These are phyloP conservation scores for Trypanosoma lewisi DNA, from an alignment of 208 protist species.

Conservation along the genomic window DNA sequence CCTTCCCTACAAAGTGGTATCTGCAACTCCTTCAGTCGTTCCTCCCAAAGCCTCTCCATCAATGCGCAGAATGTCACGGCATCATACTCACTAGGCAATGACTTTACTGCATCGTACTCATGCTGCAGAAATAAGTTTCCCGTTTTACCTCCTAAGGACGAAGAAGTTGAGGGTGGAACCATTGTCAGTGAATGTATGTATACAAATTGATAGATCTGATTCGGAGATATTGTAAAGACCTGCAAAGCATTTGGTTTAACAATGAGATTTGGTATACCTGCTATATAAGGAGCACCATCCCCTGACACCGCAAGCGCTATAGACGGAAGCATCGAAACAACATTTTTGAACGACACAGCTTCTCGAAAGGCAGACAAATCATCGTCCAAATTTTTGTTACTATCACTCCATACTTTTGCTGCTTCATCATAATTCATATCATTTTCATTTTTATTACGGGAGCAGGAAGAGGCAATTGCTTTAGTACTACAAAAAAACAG, in stretches of 20 bases:
- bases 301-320: conserved; percentile 31
- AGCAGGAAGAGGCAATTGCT: not conserved
- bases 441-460: not conserved
- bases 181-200: conserved; percentile 36
- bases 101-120: conserved; percentile 27
- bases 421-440: not conserved
- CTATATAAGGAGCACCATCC: conserved; percentile 17
- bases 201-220: conserved; percentile 60
- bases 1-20: conserved; percentile 14
- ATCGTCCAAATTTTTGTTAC: conserved; percentile 5
- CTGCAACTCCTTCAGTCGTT: conserved; percentile 4
- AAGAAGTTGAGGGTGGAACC: conserved; percentile 23
- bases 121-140: conserved; percentile 27
- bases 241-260: conserved; percentile 56
- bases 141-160: not conserved
- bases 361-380: conserved; percentile 37
- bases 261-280: conserved; percentile 40
- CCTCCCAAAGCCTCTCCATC: conserved; percentile 25
- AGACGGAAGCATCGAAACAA: conserved; percentile 57
- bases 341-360: conserved; percentile 34
- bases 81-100: conserved; percentile 25
- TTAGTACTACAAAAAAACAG: conserved; percentile 36
- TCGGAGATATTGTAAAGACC: conserved; percentile 44
- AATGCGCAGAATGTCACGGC: conserved; percentile 34
- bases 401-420: not conserved